phyloP scores from a whole-genome alignment of 257 asterid genomes.

The Eucommia ulmoides region DNA sequence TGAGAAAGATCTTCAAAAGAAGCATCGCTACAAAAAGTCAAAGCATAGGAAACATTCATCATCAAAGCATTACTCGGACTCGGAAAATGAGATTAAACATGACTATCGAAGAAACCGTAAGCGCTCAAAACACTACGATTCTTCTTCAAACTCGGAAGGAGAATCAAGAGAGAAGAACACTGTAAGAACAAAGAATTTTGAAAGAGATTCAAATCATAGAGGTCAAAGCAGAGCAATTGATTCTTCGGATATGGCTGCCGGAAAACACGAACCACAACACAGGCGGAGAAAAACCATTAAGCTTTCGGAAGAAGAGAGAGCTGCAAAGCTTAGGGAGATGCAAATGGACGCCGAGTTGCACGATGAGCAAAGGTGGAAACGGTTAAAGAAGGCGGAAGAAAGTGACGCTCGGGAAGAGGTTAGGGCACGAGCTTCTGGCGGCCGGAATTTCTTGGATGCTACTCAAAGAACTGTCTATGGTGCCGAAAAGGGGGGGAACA shows the following conservation, averaged over 20 bases:
- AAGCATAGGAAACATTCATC: slow-evolving; percentile 35
- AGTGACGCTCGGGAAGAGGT: slow-evolving; percentile 60
- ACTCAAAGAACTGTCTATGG: slow-evolving; percentile 80
- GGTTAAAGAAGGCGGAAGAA: slow-evolving; percentile 77
- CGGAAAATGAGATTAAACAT: slow-evolving; percentile 23
- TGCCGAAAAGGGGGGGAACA: slow-evolving; percentile 84
- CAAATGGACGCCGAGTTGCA: slow-evolving; percentile 82
- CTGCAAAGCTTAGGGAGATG: slow-evolving; percentile 84
- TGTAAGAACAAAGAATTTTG: slow-evolving; percentile 22
- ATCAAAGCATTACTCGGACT: slow-evolving; percentile 33
- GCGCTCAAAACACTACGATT: slow-evolving; percentile 21
- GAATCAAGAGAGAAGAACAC: slow-evolving; percentile 24
- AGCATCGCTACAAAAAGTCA: slow-evolving; percentile 38
- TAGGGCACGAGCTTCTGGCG: slow-evolving; percentile 27
- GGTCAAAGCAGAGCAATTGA: slow-evolving; percentile 10
- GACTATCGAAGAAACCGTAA: slow-evolving; percentile 14
- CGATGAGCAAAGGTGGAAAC: slow-evolving; percentile 88
- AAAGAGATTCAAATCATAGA: slow-evolving; percentile 17
- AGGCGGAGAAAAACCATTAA: slow-evolving; percentile 31
- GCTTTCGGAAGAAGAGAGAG: slow-evolving; percentile 90
- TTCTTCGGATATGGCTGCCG: slow-evolving; percentile 27
- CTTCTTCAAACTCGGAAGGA: slow-evolving; percentile 20
- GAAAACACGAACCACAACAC: slow-evolving; percentile 23
- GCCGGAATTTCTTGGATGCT: slow-evolving; percentile 70
- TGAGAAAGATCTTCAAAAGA: slow-evolving; percentile 30